phyloP scores from a whole-genome alignment of 1,284 basidiomycete genomes.

The Ceratobasidium sp. region DNA sequence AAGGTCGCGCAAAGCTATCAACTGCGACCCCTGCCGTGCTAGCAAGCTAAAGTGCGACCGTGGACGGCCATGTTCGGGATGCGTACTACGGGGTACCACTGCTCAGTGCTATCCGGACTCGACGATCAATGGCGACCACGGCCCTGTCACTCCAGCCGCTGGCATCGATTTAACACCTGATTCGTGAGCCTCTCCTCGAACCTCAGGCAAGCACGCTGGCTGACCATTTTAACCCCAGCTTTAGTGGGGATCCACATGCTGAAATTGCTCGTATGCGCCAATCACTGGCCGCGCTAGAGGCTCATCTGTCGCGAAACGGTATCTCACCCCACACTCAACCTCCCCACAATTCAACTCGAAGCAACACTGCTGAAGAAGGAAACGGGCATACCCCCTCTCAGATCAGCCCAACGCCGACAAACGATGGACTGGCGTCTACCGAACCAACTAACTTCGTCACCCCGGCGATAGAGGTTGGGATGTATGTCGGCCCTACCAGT shows the following conservation, averaged over 20 bases:
- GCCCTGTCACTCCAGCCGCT: slow-evolving; percentile 65
- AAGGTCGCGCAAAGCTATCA: slow-evolving; percentile 81
- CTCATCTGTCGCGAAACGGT: slow-evolving; percentile 34
- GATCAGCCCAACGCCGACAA: slow-evolving; percentile 20
- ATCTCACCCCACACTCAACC: slow-evolving; percentile 7
- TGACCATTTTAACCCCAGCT: slow-evolving; percentile 54
- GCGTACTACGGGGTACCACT: slow-evolving; percentile 66
- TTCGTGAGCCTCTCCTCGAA: slow-evolving; percentile 46
- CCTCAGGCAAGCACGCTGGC: slow-evolving; percentile 49
- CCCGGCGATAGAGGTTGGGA: slow-evolving; percentile 33
- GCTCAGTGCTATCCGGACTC: slow-evolving; percentile 76
- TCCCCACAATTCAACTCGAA: not conserved
- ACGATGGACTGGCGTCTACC: slow-evolving; percentile 5
- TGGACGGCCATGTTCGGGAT: slow-evolving; percentile 83
- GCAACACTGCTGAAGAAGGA: not conserved
- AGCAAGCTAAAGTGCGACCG: slow-evolving; percentile 86
- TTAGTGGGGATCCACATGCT: slow-evolving; percentile 41
- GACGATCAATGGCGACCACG: slow-evolving; percentile 62
- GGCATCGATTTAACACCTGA: slow-evolving; percentile 44
- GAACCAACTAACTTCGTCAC: slow-evolving; percentile 9
- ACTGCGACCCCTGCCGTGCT: slow-evolving; percentile 83
- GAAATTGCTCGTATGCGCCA: slow-evolving; percentile 46
- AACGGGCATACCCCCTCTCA: slow-evolving; percentile 39
- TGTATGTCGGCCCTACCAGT: slow-evolving; percentile 38
- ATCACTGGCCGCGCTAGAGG: slow-evolving; percentile 43